These are phyloP conservation scores for Musa balbisiana DNA, from an alignment of 202 grass and related monocot genomes.

Conservation along the genomic window DNA sequence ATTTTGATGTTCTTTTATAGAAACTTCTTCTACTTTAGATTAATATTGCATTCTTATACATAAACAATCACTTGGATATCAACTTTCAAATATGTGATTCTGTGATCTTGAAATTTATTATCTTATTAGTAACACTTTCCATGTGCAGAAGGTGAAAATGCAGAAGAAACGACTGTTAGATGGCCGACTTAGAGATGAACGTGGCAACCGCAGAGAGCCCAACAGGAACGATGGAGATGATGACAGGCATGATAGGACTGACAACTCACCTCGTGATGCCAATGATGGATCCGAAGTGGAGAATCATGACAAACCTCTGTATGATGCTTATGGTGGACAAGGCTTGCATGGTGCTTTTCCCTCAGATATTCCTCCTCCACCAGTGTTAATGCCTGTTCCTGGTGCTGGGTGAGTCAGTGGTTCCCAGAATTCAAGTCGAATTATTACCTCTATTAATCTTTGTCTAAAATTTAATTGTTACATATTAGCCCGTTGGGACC, in stretches of 20 bases:
- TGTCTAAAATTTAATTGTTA: neutral
- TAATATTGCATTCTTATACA: neutral
- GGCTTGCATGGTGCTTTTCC: slow-evolving; percentile 47
- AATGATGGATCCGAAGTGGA: slow-evolving; percentile 33
- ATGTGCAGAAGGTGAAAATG: slow-evolving; percentile 52
- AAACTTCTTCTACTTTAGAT: too few species aligned
- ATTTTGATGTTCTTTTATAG: too few species aligned
- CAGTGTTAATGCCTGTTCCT: slow-evolving; percentile 95
- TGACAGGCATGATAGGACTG: slow-evolving; percentile 55
- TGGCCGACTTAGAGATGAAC: slow-evolving; percentile 63
- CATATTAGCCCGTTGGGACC: slow-evolving; percentile 75
- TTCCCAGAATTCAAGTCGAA: neutral
- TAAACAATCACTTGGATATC: neutral
- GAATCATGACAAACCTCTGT: slow-evolving; percentile 55
- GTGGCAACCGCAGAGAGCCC: slow-evolving; percentile 51
- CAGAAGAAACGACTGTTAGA: slow-evolving; percentile 53
- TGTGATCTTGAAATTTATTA: neutral
- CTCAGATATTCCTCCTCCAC: slow-evolving; percentile 72
- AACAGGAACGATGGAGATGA: slow-evolving; percentile 63
- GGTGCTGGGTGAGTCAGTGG: slow-evolving; percentile 68
- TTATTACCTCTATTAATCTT: neutral
- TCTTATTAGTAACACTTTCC: neutral
- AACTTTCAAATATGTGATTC: neutral
- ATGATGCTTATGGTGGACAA: slow-evolving; percentile 64
- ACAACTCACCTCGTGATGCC: slow-evolving; percentile 56